Percentiles rank a stretch among this genome's conserved stretches.
These are phyloP conservation scores for Yarrowia osloensis DNA, from an alignment of 805 yeast genomes.

Conservation along the genomic window DNA sequence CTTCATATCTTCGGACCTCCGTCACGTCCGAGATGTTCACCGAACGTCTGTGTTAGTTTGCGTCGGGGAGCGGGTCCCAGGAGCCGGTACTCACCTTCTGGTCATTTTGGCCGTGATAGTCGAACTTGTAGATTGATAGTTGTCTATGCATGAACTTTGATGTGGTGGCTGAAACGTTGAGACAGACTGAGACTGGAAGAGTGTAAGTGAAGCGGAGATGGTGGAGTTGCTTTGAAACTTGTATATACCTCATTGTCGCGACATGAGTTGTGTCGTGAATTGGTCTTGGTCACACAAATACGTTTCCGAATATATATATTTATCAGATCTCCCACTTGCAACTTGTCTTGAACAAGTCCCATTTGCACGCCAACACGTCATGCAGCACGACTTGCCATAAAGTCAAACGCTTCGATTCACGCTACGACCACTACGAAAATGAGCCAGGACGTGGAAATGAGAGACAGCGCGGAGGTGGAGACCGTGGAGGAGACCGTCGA, in stretches of 20 bases:
- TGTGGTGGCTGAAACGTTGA: background rate
- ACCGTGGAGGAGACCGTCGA: background rate
- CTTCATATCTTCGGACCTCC: slow-evolving; percentile 52
- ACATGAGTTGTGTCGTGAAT: too few species aligned
- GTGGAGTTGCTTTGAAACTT: background rate
- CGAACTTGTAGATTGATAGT: background rate
- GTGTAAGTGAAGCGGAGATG: background rate
- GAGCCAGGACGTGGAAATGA: slow-evolving; percentile 28
- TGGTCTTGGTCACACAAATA: too few species aligned
- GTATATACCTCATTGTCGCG: too few species aligned
- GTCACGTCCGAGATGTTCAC: slow-evolving; percentile 31
- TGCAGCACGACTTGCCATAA: slow-evolving; percentile 3
- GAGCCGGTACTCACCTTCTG: slow-evolving; percentile 2
- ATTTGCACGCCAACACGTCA: slow-evolving; percentile 11
- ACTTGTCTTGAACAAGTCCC: too few species aligned
- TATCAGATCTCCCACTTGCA: background rate
- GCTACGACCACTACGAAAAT: background rate
- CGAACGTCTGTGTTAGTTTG: slow-evolving; percentile 12
- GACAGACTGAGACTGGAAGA: background rate
- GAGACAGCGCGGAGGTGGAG: slow-evolving; percentile 15
- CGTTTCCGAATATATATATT: too few species aligned
- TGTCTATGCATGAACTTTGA: slow-evolving; percentile 15
- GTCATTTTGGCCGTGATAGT: slow-evolving; percentile 17
- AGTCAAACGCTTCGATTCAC: background rate
- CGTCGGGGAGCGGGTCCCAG: background rate